Base-by-base conservation (phyloP, 768 basidiomycete genomes). In the Chalciporus chontae region DNA sequence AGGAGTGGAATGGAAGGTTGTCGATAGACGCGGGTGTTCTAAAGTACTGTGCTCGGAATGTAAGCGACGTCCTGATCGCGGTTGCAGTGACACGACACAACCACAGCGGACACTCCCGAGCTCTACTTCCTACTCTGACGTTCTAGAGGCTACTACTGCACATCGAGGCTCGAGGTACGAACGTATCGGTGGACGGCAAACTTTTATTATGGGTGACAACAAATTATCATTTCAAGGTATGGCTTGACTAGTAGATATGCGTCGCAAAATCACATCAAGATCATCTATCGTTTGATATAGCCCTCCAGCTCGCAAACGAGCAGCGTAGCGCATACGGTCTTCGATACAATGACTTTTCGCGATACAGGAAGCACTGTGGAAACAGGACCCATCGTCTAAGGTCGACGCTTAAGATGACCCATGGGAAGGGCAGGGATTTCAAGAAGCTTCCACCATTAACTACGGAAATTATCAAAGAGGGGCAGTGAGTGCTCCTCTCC, bases 311-410 rank as follows among this genome's bases (percentile, higher is more conserved):
- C 45, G 83, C 81, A 34, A 94, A 94, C 65, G 86, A 91, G 64
- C 92, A 96, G 63, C 83, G 95, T 48, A 91, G 77, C 55, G 84
- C 89, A 4, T 95, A 94, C 67, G 95, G 95, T 6, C 71, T 96
- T 54, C 84, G 94, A 54, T 94, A 91, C 64, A 90, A 86, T 62
- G 94, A 98, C 65, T 87, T 84, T 67, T 72, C 76, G 46, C 83
- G 94, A 45, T 97, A 97, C 71, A 91, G 94, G 58, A 92, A 92
- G 58, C 94, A 98, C 61, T 95, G 93, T 65, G 83, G 87, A 6
- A 92, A 93, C 65, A 83, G 90, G 61, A 87, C 94, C 0, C 92
- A 94, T 69, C 84, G 90, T 43, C 74, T 96, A 36, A 83, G 94
- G 54, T 90, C 89, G 24, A 77, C 83, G 1, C 78, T 94, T 43